Evolutionary conservation across 306 rosid species (phyloP).

Genomic region (Cercis canadensis): DNA sequence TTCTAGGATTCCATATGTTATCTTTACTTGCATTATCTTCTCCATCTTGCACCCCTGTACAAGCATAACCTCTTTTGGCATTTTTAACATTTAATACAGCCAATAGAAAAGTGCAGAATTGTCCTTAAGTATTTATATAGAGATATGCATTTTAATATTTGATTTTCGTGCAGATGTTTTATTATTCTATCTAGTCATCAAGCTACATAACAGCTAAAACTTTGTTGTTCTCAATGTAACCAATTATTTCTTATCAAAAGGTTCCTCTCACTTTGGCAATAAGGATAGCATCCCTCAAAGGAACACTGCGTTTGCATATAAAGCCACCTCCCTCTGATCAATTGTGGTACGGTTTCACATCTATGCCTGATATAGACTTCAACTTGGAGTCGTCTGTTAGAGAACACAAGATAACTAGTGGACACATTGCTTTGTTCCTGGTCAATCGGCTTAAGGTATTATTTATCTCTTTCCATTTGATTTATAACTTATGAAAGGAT

Average conservation of each 20-base stretch:
- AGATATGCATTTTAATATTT: too few relatives aligned
- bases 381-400: constrained; percentile 82
- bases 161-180: constrained; percentile 21
- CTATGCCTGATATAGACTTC: constrained; percentile 86
- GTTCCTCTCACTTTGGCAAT: constrained; percentile 83
- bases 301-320: constrained; percentile 83
- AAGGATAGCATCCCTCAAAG: constrained; percentile 80
- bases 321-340: constrained; percentile 98
- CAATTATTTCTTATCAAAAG: constrained; percentile 52
- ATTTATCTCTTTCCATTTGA: constrained; percentile 30
- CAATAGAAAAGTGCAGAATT: too few relatives aligned
- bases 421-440: constrained; percentile 67
- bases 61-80: constrained; percentile 17
- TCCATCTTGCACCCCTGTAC: background rate
- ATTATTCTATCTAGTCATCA: background rate
- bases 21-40: constrained; percentile 6
- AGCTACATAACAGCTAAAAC: constrained; percentile 29
- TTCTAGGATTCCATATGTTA: constrained; percentile 8
- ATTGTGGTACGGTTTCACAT: constrained; percentile 88
- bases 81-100: constrained; percentile 5
- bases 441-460: constrained; percentile 83
- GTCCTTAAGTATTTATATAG: too few relatives aligned
- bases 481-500: constrained; percentile 25
- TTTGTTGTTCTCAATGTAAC: constrained; percentile 37
- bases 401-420: constrained; percentile 80